Percentiles rank a stretch among this genome's conserved stretches.
Evolutionary conservation across 225 moss, liverwort and hornwort species (phyloP).

Genomic region (Rhytidiadelphus loreus): DNA sequence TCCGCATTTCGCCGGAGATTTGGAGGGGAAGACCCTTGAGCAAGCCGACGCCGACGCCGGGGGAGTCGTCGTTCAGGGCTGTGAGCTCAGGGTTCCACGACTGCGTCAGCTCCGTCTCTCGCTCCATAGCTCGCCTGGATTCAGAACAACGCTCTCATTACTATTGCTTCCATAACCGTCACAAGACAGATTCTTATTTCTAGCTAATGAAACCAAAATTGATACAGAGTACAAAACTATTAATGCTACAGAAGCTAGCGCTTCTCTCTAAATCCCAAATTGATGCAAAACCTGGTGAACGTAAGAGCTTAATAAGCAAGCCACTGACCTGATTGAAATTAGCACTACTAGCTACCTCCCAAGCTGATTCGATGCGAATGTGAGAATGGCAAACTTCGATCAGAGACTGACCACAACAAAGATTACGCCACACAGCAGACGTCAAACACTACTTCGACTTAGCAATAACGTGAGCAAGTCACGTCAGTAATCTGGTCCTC

Average conservation of each 20-base stretch:
- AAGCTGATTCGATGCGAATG: not conserved
- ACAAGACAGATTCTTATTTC: not conserved
- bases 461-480: not conserved
- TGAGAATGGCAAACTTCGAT: not conserved
- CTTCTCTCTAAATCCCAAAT: not conserved
- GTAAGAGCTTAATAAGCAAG: not conserved
- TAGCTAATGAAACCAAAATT: not conserved
- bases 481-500: not conserved
- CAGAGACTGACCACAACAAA: not conserved
- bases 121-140: constrained; percentile 16
- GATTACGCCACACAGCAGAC: not conserved
- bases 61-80: not conserved
- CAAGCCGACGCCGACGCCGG: constrained; percentile 6
- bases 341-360: not conserved
- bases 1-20: constrained; percentile 17
- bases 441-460: not conserved
- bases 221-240: not conserved
- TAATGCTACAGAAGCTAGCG: not conserved
- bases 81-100: constrained; percentile 18
- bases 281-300: not conserved
- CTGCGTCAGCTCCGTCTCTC: constrained; percentile 36
- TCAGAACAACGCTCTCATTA: not conserved
- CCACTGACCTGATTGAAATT: not conserved
- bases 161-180: not conserved
- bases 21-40: constrained; percentile 17